Evolutionary conservation across 108 stramenopile genomes (phyloP), one percentile per base, ranked within the genome.

Genomic region (Phaeodactylum tricornutum): DNA sequence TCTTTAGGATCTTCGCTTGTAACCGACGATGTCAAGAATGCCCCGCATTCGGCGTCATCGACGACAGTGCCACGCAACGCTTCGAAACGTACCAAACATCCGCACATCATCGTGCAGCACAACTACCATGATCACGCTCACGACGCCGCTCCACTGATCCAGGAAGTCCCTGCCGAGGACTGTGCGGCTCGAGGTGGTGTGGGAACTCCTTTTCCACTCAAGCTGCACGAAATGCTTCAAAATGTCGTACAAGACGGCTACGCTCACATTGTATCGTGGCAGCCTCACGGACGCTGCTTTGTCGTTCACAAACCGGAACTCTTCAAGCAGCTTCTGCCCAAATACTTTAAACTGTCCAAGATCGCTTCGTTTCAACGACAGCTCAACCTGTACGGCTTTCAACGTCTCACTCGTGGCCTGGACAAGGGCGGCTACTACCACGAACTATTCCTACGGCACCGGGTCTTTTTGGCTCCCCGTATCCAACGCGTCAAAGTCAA

Each of bases 401-500:
- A 60, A 16, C 59, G 84, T 20, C 39, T 84, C 1, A 73, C 82
- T 29, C 47, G 45, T 17, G 69, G 74, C 4, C 27, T 14, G 17
- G 74, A 75, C 39, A 54, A 65, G 31, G 62, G 66, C 24, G 45
- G 45, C 66, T 74, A 73, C 33, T 86, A 92, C 64, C 81, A 92
- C 45, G 83, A 84, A 48, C 59, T 83, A 20, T 87, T 87, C 53
- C 58, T 92, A 15, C 59, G 73, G 26, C 73, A 75, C 38, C 72
- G 70, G 40, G 50, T 43, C 17, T 84, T 80, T 40, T 52, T 91
- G 32, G 71, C 78, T 17, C 74, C 74, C 25, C 38, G 62, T 22
- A 86, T 91, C 46, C 60, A 74, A 21, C 79, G 88, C 19, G 70
- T 70, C 51, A 72, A 77, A 53, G 71, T 91, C 58, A 91, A 91